Evolutionary conservation across 2,329 filamentous ascomycete species (phyloP).

Genomic region (Aureobasidium sp.): DNA sequence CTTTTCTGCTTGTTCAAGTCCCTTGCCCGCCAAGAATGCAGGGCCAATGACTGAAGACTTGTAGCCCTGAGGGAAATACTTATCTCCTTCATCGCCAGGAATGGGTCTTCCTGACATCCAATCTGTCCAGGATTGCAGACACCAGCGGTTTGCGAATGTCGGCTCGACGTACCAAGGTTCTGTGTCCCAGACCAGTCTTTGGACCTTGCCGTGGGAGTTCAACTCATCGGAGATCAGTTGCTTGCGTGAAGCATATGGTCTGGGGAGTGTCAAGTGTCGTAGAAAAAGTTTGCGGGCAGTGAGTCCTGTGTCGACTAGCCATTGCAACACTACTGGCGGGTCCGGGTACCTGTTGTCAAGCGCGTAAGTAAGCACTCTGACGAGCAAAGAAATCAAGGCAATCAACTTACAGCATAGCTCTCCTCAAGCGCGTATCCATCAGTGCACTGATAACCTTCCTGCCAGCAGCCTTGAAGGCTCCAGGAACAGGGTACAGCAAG

Average conservation of each 20-base stretch:
- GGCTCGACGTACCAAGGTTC: constrained; percentile 57
- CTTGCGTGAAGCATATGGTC: constrained; percentile 34
- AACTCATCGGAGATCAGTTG: constrained; percentile 35
- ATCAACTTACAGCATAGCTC: constrained; percentile 52
- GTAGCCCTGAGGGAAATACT: constrained; percentile 45
- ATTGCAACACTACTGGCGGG: constrained; percentile 26
- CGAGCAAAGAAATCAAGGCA: no score
- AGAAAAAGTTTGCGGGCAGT: constrained; percentile 46
- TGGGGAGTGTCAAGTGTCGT: constrained; percentile 53
- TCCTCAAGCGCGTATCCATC: constrained; percentile 56
- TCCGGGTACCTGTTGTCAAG: constrained; percentile 24
- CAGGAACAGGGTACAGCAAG: constrained; percentile 49
- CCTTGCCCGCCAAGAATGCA: constrained; percentile 41
- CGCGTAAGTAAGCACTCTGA: constrained; percentile 17
- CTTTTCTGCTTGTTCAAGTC: constrained; percentile 24
- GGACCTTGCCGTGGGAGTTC: constrained; percentile 46
- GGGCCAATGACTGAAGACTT: constrained; percentile 56
- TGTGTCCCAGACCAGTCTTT: constrained; percentile 45
- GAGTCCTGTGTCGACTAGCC: constrained; percentile 41
- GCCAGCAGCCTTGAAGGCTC: constrained; percentile 37
- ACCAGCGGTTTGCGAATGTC: constrained; percentile 56
- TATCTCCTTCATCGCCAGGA: constrained; percentile 40
- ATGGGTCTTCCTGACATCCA: constrained; percentile 37
- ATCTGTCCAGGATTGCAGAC: constrained; percentile 45
- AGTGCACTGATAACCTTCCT: constrained; percentile 47